Percentiles rank a stretch among this genome's conserved stretches.
Evolutionary conservation across 2,329 filamentous ascomycete genomes (phyloP).

Genomic region (Metarhizium anisopliae): DNA sequence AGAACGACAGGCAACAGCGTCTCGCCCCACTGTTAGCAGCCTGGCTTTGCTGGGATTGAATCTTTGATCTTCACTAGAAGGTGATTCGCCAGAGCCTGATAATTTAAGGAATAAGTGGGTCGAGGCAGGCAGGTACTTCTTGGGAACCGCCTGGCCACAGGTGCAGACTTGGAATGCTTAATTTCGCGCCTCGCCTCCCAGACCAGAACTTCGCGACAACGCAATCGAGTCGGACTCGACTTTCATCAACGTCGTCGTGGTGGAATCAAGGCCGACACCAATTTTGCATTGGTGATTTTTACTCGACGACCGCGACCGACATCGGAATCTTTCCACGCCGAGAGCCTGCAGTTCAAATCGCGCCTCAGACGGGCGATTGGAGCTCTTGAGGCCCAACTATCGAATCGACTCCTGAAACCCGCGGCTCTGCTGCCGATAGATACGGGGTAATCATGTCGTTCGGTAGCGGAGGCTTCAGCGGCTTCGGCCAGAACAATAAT

Average conservation of each 20-base stretch:
- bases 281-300: not conserved
- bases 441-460: conserved; percentile 41
- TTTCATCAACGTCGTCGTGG: not conserved
- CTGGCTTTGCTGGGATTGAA: no score
- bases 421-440: conserved; percentile 2
- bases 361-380: not conserved
- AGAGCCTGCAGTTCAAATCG: not conserved
- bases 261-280: not conserved
- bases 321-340: not conserved
- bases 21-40: no score
- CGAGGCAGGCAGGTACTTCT: not conserved
- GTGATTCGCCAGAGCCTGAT: no score
- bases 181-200: not conserved
- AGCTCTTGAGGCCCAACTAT: not conserved
- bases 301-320: not conserved
- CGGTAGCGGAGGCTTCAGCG: conserved; percentile 40
- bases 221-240: not conserved
- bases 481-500: conserved; percentile 50
- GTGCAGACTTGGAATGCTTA: not conserved
- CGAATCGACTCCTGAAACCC: not conserved
- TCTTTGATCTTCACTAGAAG: no score
- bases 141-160: not conserved
- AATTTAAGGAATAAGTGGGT: no score
- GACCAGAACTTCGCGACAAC: conserved; percentile 2
- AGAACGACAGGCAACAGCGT: no score